phyloP scores from a whole-genome alignment of 805 yeast species.

The Nakazawaea pomicola region DNA sequence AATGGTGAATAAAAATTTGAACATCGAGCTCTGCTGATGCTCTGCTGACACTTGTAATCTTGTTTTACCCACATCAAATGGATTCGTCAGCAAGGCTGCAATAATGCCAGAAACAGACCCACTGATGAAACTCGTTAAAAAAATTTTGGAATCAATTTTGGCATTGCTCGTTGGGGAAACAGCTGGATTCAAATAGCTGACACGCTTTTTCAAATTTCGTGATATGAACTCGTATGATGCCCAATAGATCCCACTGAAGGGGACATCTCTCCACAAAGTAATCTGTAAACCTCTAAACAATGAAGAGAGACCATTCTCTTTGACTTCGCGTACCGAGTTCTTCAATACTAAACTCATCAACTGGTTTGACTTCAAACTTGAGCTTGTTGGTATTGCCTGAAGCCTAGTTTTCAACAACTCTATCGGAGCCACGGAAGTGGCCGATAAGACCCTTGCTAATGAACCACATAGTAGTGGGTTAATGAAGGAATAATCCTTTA shows the following conservation, averaged over 20 bases:
- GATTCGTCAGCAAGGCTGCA: slow-evolving; percentile 87
- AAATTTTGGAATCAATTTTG: slow-evolving; percentile 30
- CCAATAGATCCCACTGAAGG: slow-evolving; percentile 96
- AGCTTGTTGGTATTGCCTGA: slow-evolving; percentile 72
- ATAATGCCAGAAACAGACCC: slow-evolving; percentile 82
- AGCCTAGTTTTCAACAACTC: slow-evolving; percentile 84
- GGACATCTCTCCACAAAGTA: slow-evolving; percentile 96
- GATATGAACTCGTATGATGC: slow-evolving; percentile 63
- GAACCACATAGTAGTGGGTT: slow-evolving; percentile 88
- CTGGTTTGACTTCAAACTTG: slow-evolving; percentile 28
- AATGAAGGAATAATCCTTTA: slow-evolving; percentile 31
- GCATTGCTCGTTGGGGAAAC: slow-evolving; percentile 6
- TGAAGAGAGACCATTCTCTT: slow-evolving; percentile 51
- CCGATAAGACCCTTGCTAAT: slow-evolving; percentile 75
- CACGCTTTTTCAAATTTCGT: slow-evolving; percentile 23
- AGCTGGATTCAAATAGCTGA: neutral
- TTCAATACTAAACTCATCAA: slow-evolving; percentile 41
- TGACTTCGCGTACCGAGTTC: slow-evolving; percentile 36
- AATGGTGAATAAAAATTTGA: slow-evolving; percentile 58
- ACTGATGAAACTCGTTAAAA: slow-evolving; percentile 62
- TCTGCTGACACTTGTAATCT: slow-evolving; percentile 67
- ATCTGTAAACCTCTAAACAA: slow-evolving; percentile 81
- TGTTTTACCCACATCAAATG: slow-evolving; percentile 97
- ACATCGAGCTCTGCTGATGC: slow-evolving; percentile 50
- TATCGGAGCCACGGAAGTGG: slow-evolving; percentile 80